Evolutionary conservation across 148 eudicot species (phyloP).

Genomic region (Rhododendron henanense): DNA sequence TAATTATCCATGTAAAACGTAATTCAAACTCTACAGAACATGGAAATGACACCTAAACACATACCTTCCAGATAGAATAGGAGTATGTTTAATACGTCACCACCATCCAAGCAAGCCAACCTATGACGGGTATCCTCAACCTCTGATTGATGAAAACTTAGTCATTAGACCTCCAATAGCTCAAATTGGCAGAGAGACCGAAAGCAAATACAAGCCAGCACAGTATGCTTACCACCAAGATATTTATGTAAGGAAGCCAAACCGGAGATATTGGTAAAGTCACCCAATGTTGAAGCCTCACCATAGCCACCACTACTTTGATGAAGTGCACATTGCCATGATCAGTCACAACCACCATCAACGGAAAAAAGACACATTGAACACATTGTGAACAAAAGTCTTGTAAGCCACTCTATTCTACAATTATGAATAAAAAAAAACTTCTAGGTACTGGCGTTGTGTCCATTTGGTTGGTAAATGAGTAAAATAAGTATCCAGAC

Average conservation of each 20-base stretch:
- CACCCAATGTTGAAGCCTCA: constrained; percentile 37
- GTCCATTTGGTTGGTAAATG: neutral
- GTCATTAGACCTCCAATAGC: constrained; percentile 10
- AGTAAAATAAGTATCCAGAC: neutral
- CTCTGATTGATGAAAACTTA: constrained; percentile 44
- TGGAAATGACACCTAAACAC: neutral
- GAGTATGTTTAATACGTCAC: constrained; percentile 60
- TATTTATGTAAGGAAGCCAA: constrained; percentile 85
- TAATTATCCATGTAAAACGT: neutral
- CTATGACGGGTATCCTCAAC: constrained; percentile 88
- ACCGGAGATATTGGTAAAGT: constrained; percentile 46
- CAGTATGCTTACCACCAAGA: constrained; percentile 75
- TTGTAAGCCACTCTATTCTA: neutral
- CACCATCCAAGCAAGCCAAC: constrained; percentile 74
- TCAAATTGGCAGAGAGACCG: neutral
- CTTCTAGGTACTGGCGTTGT: neutral
- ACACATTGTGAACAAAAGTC: neutral
- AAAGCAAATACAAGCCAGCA: neutral
- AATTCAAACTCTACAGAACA: neutral
- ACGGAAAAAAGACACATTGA: neutral
- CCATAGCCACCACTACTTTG: constrained; percentile 43
- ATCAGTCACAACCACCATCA: neutral
- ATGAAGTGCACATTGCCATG: neutral
- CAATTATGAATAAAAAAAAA: neutral
- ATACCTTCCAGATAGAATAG: constrained; percentile 85